A percentile compares a stretch with the other conserved stretches of the same genome.
Evolutionary conservation across 345 rosid species (phyloP).

Genomic region (Citrus cavaleriei): DNA sequence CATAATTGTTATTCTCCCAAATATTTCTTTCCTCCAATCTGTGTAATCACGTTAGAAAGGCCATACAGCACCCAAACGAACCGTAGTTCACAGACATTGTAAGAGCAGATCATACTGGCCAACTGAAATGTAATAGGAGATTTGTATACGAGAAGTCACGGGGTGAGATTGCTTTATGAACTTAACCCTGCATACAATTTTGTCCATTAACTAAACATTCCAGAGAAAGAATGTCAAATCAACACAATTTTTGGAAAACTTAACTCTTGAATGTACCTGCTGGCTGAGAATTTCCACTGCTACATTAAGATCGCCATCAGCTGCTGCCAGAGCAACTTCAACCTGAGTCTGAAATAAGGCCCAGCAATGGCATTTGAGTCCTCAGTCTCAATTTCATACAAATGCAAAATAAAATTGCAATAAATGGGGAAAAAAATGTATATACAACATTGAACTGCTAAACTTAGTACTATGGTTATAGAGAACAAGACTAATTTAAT

Average conservation of each 20-base stretch:
- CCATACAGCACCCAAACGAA: conserved; percentile 6
- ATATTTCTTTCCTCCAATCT: not conserved
- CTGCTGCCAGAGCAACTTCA: conserved; percentile 94
- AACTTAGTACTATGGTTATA: not conserved
- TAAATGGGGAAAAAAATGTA: not conserved
- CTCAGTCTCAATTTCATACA: not conserved
- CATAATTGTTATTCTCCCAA: not conserved
- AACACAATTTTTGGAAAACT: not conserved
- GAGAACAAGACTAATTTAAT: not conserved
- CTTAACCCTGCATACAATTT: conserved; percentile 33
- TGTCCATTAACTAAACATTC: not conserved
- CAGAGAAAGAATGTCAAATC: not conserved
- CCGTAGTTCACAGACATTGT: not conserved
- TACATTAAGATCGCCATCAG: conserved; percentile 81
- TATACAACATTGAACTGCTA: not conserved
- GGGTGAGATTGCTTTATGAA: not conserved
- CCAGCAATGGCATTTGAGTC: conserved; percentile 5
- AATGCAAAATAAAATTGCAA: not conserved
- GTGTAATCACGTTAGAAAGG: conserved; percentile 9
- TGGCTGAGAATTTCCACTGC: conserved; percentile 98
- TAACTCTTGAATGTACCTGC: conserved; percentile 38
- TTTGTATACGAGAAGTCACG: not conserved
- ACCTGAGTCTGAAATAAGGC: conserved; percentile 74
- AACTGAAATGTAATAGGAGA: not conserved
- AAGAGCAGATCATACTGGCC: not conserved